Evolutionary conservation across 371 early-diverging fungal genomes (phyloP), one percentile per base, ranked within the genome.

Genomic region (Rhizomucor pusillus): DNA sequence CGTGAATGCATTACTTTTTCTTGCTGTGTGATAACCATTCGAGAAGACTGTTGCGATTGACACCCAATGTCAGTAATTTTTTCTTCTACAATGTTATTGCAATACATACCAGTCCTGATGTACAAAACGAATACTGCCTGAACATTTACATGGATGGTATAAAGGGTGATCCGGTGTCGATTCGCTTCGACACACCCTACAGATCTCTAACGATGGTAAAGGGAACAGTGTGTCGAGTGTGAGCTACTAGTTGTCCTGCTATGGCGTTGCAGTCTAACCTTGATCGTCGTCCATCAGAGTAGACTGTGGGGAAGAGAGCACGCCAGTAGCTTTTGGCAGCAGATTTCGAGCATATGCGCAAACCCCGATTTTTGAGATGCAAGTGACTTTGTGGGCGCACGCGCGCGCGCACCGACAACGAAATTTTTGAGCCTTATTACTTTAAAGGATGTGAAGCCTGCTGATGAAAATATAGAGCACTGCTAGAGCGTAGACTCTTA

Each of bases 91-190:
- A 29, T 11, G 39, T 12, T 43, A 25, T 33, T 46, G 48, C 33
- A 25, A 23, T 18, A 33, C 61, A 59, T 77, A 84, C 86, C 93
- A 92, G 50, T 83, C 83, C 66, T 94, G 90, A 66, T 95, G 93
- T 36, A 95, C 89, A 76, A 77, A 90, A 52, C 80, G 78, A 71
- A 95, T 95, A 66, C 89, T 89, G n/a, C 94, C 94, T 14, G 92
- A 86, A 75, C 95, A 95, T 66, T 88, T 88, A 71, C 95, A 95
- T 3, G 95, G 95, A 67, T 90, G 81, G 68, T 84, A 93, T 40
- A 95, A 75, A 19, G 92, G 94, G 46, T 89, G 83, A n/a, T 87
- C 87, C 4, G 70, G 66, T 16, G 90, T 87, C 12, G 74, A 86
- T 47, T 86, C 89, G 43, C 80, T 75, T 37, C 95, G 89, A 58